Conservation (phyloP, 331 rosid species). For the Quercus phellos region DNA sequence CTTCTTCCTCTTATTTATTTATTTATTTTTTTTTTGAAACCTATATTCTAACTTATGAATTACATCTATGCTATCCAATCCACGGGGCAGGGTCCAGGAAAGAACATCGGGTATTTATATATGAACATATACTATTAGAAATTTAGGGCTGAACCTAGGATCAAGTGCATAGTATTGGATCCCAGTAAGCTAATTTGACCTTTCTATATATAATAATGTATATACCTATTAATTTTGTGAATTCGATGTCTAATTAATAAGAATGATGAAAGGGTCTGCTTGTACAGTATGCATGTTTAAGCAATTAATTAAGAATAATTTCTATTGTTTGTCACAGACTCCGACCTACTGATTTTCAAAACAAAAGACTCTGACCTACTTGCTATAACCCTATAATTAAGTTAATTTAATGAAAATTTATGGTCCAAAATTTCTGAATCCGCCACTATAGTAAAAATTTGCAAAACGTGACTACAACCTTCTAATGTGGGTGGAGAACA, state of each 20-base stretch:
- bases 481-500: not conserved
- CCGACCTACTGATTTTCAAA: too few relatives aligned
- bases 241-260: not conserved
- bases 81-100: not conserved
- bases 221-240: not conserved
- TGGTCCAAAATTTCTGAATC: not conserved
- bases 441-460: not conserved
- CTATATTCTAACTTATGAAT: not conserved
- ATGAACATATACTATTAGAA: not conserved
- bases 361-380: not conserved
- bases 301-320: not conserved
- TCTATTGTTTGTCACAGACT: not conserved
- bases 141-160: not conserved
- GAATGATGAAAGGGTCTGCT: not conserved
- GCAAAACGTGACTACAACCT: not conserved
- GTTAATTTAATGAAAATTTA: not conserved
- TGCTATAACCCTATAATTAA: not conserved
- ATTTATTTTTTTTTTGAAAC: too few relatives aligned
- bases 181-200: not conserved
- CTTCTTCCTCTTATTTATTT: too few relatives aligned
- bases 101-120: not conserved
- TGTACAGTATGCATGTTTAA: not conserved
- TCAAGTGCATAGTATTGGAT: conserved; percentile 19
- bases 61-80: conserved; percentile 20
- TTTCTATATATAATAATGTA: not conserved